A percentile compares a stretch with the other conserved stretches of the same genome.
Conservation (phyloP, 768 basidiomycete species). For the Boletellus emodensis region DNA sequence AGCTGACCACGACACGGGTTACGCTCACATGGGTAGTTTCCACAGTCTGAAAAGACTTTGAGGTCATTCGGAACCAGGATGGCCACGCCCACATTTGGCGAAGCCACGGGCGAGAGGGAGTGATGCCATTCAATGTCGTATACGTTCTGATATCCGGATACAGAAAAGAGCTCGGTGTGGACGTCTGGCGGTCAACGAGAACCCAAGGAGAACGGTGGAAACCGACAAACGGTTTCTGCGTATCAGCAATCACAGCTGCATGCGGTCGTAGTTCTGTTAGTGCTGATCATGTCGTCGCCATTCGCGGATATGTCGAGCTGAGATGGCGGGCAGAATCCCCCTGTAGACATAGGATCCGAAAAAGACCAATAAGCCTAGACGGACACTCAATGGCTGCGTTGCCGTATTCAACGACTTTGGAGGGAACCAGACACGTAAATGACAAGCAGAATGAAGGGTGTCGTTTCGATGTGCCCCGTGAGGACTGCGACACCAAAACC, state of each 20-base stretch:
- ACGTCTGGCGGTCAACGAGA: conserved; percentile 1
- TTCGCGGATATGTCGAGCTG: conserved; percentile 56
- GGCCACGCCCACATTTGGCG: conserved; percentile 42
- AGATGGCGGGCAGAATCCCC: conserved; percentile 29
- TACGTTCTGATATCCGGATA: conserved; percentile 57
- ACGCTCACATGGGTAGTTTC: conserved; percentile 50
- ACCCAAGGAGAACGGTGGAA: not conserved
- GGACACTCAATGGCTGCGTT: conserved; percentile 62
- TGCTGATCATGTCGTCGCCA: conserved; percentile 46
- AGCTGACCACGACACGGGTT: not conserved
- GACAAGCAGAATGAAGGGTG: not conserved
- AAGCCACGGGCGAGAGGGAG: conserved; percentile 54
- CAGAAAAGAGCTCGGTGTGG: conserved; percentile 51
- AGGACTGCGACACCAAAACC: not conserved
- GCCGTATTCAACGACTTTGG: conserved; percentile 49
- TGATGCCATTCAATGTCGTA: conserved; percentile 51
- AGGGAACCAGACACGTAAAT: conserved; percentile 25
- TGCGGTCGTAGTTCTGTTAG: conserved; percentile 41
- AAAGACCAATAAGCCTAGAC: conserved; percentile 57
- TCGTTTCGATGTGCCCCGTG: not conserved
- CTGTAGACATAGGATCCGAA: conserved; percentile 41
- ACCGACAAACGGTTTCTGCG: conserved; percentile 60
- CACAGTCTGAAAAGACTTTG: too few relatives aligned
- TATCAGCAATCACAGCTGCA: conserved; percentile 64
- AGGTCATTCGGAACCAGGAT: conserved; percentile 54